A percentile compares a stretch with the other conserved stretches of the same genome.
phyloP scores from a whole-genome alignment of 305 asterid genomes.

The Fraxinus sp. region DNA sequence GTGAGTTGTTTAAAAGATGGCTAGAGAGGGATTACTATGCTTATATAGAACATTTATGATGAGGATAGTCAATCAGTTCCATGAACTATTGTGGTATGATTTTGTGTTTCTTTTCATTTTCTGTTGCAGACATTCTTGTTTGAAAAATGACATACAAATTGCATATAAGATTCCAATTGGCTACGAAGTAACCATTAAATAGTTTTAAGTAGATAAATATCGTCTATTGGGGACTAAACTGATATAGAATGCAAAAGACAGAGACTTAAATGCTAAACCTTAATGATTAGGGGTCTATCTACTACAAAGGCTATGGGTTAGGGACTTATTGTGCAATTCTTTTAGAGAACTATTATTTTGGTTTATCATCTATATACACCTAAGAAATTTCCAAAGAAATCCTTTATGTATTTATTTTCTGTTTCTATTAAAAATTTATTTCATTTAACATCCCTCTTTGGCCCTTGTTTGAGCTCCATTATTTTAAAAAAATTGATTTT shows the following conservation, averaged over 20 bases:
- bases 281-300: not conserved
- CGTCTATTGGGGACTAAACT: not conserved
- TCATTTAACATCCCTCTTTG: not conserved
- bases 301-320: not conserved
- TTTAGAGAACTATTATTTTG: not conserved
- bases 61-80: not conserved
- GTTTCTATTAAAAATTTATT: not conserved
- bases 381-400: not conserved
- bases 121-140: not conserved
- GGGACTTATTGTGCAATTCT: not conserved
- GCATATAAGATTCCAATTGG: not conserved
- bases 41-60: not conserved
- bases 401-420: not conserved
- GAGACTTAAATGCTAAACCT: not conserved
- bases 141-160: not conserved
- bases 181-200: not conserved
- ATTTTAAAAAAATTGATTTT: too few species aligned
- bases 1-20: not conserved
- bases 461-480: not conserved
- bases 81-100: not conserved
- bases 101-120: not conserved
- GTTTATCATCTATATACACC: not conserved
- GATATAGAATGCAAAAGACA: not conserved
- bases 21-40: not conserved
- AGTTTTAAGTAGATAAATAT: not conserved